phyloP scores from a whole-genome alignment of 192 early-diverging fungal genomes.

The Funneliformis geosporum region DNA sequence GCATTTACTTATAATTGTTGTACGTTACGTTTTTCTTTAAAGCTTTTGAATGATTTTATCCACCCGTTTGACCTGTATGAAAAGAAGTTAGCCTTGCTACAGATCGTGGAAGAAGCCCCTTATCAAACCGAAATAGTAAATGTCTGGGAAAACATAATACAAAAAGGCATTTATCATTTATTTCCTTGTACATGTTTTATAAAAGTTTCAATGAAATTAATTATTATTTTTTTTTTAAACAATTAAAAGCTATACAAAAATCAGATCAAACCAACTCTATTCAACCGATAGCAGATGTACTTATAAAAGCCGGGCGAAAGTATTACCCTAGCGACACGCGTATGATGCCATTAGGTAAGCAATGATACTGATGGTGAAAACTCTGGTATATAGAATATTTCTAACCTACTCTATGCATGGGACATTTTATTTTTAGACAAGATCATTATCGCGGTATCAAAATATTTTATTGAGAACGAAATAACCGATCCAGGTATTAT shows the following conservation, averaged over 20 bases:
- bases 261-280: too few species aligned
- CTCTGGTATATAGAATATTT: background rate
- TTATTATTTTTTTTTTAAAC: background rate
- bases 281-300: background rate
- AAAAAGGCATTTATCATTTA: slow-evolving; percentile 5
- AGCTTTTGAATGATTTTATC: slow-evolving; percentile 18
- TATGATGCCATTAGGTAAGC: background rate
- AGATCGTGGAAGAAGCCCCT: slow-evolving; percentile 5
- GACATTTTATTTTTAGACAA: background rate
- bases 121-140: background rate
- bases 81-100: slow-evolving; percentile 1
- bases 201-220: background rate
- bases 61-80: background rate
- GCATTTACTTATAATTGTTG: background rate
- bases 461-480: background rate
- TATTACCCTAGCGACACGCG: slow-evolving; percentile 2
- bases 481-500: background rate
- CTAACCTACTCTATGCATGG: background rate
- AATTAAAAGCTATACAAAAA: background rate
- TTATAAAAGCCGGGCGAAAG: background rate
- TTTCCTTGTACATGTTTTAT: background rate
- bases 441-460: background rate
- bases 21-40: background rate
- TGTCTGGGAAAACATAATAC: slow-evolving; percentile 16
- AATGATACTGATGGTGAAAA: background rate